Conservation (phyloP, 345 rosid genomes). For the Fremontodendron californicum region DNA sequence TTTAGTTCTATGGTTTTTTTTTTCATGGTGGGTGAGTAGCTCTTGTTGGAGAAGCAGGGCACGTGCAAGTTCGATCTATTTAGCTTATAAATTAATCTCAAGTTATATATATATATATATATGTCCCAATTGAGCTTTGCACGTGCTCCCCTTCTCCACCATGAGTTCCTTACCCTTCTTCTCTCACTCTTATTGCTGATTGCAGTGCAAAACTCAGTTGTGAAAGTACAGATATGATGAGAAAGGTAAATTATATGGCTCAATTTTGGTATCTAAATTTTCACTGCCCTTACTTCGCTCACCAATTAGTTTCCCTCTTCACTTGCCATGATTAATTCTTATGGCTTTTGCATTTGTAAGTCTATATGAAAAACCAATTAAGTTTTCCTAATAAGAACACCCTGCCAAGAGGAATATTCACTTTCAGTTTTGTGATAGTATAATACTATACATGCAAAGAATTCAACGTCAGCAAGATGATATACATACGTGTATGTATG, state of each 20-base stretch:
- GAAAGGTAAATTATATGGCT: neutral
- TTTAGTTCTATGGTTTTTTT: neutral
- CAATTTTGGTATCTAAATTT: no score
- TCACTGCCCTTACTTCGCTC: no score
- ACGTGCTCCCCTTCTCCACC: constrained; percentile 99
- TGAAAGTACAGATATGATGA: neutral
- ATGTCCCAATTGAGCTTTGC: constrained; percentile 31
- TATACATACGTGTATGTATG: no score
- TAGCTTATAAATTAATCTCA: neutral
- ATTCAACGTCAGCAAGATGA: no score
- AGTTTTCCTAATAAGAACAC: no score
- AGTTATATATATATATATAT: no score
- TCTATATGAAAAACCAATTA: no score
- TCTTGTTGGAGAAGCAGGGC: constrained; percentile 99
- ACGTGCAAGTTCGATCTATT: constrained; percentile 68
- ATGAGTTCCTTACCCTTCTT: constrained; percentile 49
- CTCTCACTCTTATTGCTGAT: neutral
- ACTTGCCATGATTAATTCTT: neutral
- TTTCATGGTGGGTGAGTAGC: constrained; percentile 47
- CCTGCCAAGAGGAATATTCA: no score
- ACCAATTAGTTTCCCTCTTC: neutral
- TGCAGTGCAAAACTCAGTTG: neutral
- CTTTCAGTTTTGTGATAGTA: no score
- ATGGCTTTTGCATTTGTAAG: no score
- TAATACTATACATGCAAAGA: no score